These are phyloP conservation scores for Teratosphaeria pseudoeucalypti DNA, from an alignment of 2,329 filamentous ascomycete genomes.

Conservation along the genomic window DNA sequence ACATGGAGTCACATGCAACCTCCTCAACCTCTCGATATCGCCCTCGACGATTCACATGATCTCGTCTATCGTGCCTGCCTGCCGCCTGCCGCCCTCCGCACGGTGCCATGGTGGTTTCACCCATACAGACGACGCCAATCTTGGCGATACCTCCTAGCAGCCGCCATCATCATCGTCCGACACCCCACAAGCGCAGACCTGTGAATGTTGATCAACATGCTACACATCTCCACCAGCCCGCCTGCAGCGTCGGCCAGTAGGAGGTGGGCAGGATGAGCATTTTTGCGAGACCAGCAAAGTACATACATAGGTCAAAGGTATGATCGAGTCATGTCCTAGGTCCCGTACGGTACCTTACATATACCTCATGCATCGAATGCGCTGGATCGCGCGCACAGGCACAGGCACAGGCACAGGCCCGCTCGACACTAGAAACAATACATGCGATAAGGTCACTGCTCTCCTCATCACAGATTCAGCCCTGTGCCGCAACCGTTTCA, in stretches of 20 bases:
- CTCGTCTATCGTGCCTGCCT: too few relatives aligned
- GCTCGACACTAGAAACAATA: too few relatives aligned
- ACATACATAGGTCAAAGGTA: too few relatives aligned
- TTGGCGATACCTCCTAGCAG: background rate
- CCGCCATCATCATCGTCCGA: background rate
- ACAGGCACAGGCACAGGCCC: too few relatives aligned
- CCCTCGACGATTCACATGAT: too few relatives aligned
- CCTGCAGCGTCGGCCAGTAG: background rate
- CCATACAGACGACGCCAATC: background rate
- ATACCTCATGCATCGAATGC: background rate
- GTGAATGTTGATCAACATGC: background rate
- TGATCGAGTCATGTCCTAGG: background rate
- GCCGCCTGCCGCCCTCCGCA: too few relatives aligned
- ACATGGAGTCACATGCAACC: too few relatives aligned
- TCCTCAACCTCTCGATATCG: too few relatives aligned
- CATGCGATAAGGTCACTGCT: too few relatives aligned
- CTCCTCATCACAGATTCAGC: background rate
- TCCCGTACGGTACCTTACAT: background rate
- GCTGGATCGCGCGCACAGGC: background rate
- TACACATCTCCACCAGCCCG: background rate
- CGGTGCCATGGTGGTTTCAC: too few relatives aligned
- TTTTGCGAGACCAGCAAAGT: background rate
- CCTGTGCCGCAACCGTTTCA: background rate
- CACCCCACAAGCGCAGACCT: too few relatives aligned
- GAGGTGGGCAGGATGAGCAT: background rate